These are phyloP conservation scores for Aaosphaeria arxii DNA, from an alignment of 2,329 filamentous ascomycete species.

Conservation along the genomic window DNA sequence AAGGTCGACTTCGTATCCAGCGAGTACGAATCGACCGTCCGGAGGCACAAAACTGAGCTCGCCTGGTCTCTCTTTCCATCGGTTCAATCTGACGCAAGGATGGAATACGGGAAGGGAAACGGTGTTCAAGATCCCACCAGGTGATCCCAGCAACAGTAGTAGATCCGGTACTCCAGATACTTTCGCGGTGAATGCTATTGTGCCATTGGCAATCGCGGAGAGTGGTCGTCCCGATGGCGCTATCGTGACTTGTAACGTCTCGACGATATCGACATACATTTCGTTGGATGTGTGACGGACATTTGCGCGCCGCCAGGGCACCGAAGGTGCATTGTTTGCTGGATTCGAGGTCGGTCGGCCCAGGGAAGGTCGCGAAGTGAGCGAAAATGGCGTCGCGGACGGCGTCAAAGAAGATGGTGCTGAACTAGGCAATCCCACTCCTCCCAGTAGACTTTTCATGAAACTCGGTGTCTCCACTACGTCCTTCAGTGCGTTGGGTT, in stretches of 20 bases:
- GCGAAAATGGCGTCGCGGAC: constrained; percentile 26
- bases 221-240: constrained; percentile 87
- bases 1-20: constrained; percentile 91
- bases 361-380: constrained; percentile 16
- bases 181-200: constrained; percentile 91
- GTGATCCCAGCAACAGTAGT: constrained; percentile 73
- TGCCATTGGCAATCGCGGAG: constrained; percentile 83
- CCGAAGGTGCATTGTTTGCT: constrained; percentile 43
- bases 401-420: constrained; percentile 29
- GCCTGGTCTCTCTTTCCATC: constrained; percentile 84
- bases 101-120: constrained; percentile 93
- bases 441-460: constrained; percentile 83
- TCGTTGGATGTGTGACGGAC: constrained; percentile 97
- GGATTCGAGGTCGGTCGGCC: constrained; percentile 8
- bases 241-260: constrained; percentile 82
- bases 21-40: constrained; percentile 88
- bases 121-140: constrained; percentile 66
- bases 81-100: constrained; percentile 85
- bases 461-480: constrained; percentile 88
- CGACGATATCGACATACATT: constrained; percentile 92
- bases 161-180: constrained; percentile 93
- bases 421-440: constrained; percentile 72
- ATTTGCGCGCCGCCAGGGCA: constrained; percentile 89
- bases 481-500: constrained; percentile 88
- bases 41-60: constrained; percentile 95